These are phyloP conservation scores for barrel medic (Medicago truncatula) DNA, from an alignment of 306 rosid species.

Conservation along the genomic window MtrunA17r5.0-ANR NC_053042.1:32833501-32834000, in stretches of 20 bases:
- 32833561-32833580: constrained; percentile 62
- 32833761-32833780: constrained; percentile 36
- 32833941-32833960: constrained; percentile 45
- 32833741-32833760: constrained; percentile 34
- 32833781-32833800: constrained; percentile 33
- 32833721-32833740: constrained; percentile 36
- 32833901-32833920: constrained; percentile 42
- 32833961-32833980: constrained; percentile 50
- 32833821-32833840: constrained; percentile 40
- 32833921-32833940: constrained; percentile 48
- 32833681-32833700: constrained; percentile 46
- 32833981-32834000: constrained; percentile 49
- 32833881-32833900: constrained; percentile 43
- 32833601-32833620: constrained; percentile 50
- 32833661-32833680: constrained; percentile 46
- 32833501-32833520: constrained; percentile 43
- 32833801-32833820: constrained; percentile 31
- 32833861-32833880: constrained; percentile 45
- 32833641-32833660: constrained; percentile 53
- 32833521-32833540: constrained; percentile 51
- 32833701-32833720: constrained; percentile 46
- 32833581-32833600: constrained; percentile 76
- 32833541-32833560: constrained; percentile 66
- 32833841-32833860: constrained; percentile 34
- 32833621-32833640: constrained; percentile 56